Evolutionary conservation across 345 rosid species (phyloP).

Genomic region (Populus deltoides): DNA sequence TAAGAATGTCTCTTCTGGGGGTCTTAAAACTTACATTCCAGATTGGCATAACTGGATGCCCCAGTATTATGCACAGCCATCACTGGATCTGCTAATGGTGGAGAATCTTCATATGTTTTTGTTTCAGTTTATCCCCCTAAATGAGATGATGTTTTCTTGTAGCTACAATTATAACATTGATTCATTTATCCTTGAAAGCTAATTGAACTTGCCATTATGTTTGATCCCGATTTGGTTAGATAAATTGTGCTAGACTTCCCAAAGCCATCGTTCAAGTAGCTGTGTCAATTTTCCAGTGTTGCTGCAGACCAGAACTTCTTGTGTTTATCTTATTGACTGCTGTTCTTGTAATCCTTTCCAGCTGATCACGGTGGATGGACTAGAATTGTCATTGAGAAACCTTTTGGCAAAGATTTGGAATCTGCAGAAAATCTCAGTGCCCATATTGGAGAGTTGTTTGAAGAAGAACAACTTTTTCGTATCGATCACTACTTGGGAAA

Average conservation of each 20-base stretch:
- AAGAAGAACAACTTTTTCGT: slow-evolving; percentile 88
- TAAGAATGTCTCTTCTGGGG: background rate
- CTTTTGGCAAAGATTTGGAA: slow-evolving; percentile 85
- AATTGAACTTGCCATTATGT: background rate
- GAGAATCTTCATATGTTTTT: slow-evolving; percentile 12
- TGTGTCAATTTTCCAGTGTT: background rate
- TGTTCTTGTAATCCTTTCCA: slow-evolving; percentile 22
- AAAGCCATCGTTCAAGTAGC: background rate
- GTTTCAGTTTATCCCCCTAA: background rate
- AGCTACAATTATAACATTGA: no score
- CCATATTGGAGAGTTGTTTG: slow-evolving; percentile 86
- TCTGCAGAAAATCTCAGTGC: slow-evolving; percentile 81
- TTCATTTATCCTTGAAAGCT: background rate
- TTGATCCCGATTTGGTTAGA: background rate
- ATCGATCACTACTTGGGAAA: slow-evolving; percentile 96
- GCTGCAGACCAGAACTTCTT: background rate
- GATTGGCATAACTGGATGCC: background rate
- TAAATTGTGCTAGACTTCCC: background rate
- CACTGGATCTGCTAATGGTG: background rate
- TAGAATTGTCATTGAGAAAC: slow-evolving; percentile 92
- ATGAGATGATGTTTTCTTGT: background rate
- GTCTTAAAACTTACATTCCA: background rate
- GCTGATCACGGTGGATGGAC: slow-evolving; percentile 98
- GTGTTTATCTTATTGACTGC: background rate
- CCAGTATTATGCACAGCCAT: background rate